Evolutionary conservation across 768 basidiomycete species (phyloP), one percentile per base, ranked within the genome.

Genomic region (Amanita rubescens): DNA sequence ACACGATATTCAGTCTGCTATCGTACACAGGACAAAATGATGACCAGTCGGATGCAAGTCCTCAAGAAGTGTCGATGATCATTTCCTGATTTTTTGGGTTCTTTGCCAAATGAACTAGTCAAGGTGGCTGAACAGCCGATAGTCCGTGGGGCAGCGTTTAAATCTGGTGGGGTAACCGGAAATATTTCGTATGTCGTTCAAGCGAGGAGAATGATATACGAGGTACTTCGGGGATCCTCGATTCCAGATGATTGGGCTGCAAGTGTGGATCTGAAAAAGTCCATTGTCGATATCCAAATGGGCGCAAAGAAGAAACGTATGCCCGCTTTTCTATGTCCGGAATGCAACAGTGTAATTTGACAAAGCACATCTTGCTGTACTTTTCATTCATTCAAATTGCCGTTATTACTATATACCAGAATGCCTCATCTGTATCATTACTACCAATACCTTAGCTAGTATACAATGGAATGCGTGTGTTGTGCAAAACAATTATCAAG

Each of bases 111-210:
- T 0, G 60, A 63, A 1, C 63, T 84, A 15, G 54, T 84, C 7
- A 52, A 53, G 0, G 56, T 75, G 1, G 82, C 82, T 0, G 61
- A 70, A 24, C 82, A 81, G 58, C 82, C 75, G 0, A 79, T 84
- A 37, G 65, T 81, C 7, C 71, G 75, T 19, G 82, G 82, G 0
- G 66, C 57, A 0, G 60, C 63, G 3, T 73, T 70, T 51, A 39
- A 11, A 2, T 57, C 43, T 0, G 76, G 75, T 0, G 78, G 80
- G 0, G 57, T 82, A 0, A 70, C 73, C 1, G 82, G 82, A 1
- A 84, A 84, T 55, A 62, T 80, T 0, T 56, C 64, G 1, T 60
- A 71, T 20, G 81, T 84, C 3, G 62, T 71, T 6, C 59, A 64
- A 0, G 80, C 82, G 1, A 68, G 82, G 42, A 63, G 67, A 30